phyloP scores from a whole-genome alignment of 345 rosid species.

The Citrus glauca region DNA sequence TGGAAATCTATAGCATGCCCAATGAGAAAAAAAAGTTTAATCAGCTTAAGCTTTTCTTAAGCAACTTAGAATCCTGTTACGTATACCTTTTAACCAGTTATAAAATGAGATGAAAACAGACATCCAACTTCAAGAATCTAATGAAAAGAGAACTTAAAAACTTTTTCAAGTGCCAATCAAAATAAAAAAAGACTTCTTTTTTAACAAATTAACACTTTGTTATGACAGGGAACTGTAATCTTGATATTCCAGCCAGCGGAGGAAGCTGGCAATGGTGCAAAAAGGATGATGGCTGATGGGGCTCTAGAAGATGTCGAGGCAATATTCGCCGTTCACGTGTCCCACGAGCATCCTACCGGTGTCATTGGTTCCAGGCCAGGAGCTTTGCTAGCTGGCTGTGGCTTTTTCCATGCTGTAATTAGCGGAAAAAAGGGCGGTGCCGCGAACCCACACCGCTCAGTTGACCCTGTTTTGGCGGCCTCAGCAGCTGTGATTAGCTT shows the following conservation, averaged over 20 bases:
- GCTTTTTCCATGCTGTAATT: constrained; percentile 69
- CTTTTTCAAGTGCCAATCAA: background rate
- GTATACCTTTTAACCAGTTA: background rate
- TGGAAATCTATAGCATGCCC: background rate
- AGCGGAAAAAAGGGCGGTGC: constrained; percentile 26
- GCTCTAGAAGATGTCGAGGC: constrained; percentile 71
- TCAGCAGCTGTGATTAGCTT: constrained; percentile 74
- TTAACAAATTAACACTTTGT: background rate
- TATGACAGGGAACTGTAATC: constrained; percentile 76
- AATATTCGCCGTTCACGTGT: constrained; percentile 79
- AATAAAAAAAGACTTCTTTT: too few species aligned
- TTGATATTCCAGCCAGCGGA: constrained; percentile 90
- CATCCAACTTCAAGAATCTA: background rate
- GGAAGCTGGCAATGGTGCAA: constrained; percentile 97
- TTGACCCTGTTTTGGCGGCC: constrained; percentile 62
- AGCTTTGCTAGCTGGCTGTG: constrained; percentile 87
- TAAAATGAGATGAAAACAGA: background rate
- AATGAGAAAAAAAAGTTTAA: background rate
- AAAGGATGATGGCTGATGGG: constrained; percentile 72
- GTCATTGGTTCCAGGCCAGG: constrained; percentile 83
- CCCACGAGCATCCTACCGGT: constrained; percentile 74
- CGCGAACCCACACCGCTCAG: constrained; percentile 24
- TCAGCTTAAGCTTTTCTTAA: background rate
- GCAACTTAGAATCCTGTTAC: background rate
- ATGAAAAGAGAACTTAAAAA: background rate